These are phyloP conservation scores for Penicillium soppii DNA, from an alignment of 495 filamentous ascomycete species.

Conservation along the genomic window DNA sequence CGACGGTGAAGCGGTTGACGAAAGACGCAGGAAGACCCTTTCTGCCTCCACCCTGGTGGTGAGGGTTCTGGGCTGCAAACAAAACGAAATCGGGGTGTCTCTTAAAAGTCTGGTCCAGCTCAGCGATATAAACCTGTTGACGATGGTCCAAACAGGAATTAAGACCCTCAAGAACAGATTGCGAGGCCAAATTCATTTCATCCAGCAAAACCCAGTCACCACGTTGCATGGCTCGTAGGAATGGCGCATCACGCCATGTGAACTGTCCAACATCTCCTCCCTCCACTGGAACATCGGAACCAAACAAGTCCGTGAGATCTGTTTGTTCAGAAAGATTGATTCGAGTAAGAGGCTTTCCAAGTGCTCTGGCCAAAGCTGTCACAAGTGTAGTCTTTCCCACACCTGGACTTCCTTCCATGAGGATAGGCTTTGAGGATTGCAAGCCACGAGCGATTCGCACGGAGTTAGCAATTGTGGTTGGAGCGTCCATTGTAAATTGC, in stretches of 20 bases:
- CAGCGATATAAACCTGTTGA: conserved; percentile 92
- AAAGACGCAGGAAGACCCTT: conserved; percentile 96
- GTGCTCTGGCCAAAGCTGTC: conserved; percentile 73
- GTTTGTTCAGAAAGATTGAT: conserved; percentile 99
- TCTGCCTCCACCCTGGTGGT: conserved; percentile 92
- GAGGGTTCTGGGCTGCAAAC: conserved; percentile 97
- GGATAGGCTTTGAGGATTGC: conserved; percentile 82
- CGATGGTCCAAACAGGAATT: conserved; percentile 98
- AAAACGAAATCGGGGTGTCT: conserved; percentile 85
- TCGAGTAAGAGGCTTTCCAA: conserved; percentile 77
- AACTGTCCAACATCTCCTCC: conserved; percentile 85
- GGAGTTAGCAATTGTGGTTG: conserved; percentile 84
- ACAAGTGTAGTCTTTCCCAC: conserved; percentile 97
- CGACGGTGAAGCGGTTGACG: conserved; percentile 96
- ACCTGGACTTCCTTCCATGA: conserved; percentile 93
- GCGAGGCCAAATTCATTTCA: conserved; percentile 98
- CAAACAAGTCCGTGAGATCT: conserved; percentile 95
- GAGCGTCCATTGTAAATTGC: conserved; percentile 77
- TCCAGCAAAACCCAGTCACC: conserved; percentile 96
- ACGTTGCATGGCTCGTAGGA: conserved; percentile 91
- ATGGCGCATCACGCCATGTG: conserved; percentile 92
- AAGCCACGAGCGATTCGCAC: conserved; percentile 90
- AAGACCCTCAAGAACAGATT: conserved; percentile 93
- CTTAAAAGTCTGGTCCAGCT: conserved; percentile 89
- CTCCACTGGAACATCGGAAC: conserved; percentile 93